A percentile compares a stretch with the other conserved stretches of the same genome.
phyloP scores from a whole-genome alignment of 352 stramenopile genomes.

The Thraustochytrium striatum region DNA sequence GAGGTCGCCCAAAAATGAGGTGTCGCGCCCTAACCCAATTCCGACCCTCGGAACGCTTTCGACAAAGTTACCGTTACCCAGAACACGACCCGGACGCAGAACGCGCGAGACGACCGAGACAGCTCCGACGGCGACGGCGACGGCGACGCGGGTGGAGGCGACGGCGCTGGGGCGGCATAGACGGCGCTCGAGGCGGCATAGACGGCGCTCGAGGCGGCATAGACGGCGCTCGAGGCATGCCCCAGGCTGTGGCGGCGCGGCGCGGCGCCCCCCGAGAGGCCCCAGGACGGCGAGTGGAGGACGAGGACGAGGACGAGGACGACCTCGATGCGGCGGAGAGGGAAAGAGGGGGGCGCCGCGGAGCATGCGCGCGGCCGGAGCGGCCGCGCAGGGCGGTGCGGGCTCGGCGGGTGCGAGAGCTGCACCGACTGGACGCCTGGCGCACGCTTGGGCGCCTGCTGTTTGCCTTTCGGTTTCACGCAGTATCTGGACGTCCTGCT shows the following conservation, averaged over 20 bases:
- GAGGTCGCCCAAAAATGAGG: background rate
- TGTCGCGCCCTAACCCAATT: no score
- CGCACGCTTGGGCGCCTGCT: background rate
- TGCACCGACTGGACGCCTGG: conserved; percentile 4
- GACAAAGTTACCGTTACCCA: no score
- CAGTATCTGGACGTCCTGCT: conserved; percentile 36
- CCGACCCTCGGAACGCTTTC: no score
- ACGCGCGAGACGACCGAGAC: background rate
- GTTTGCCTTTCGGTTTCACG: conserved; percentile 34
- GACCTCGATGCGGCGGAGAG: no score
- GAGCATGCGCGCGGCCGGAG: no score
- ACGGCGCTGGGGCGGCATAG: background rate
- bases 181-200: background rate
- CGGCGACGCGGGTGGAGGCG: background rate
- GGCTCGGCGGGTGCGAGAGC: no score
- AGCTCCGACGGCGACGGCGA: background rate
- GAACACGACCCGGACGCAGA: no score
- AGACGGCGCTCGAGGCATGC: background rate
- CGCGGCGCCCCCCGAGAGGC: background rate
- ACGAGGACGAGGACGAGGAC: background rate
- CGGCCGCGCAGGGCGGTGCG: no score
- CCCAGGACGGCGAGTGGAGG: background rate
- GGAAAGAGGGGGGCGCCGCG: no score
- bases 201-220: background rate
- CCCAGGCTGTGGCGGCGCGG: no score